Base-by-base conservation (phyloP, 129 eudicot species). In the Pseudognaphalium luteoalbum region DNA sequence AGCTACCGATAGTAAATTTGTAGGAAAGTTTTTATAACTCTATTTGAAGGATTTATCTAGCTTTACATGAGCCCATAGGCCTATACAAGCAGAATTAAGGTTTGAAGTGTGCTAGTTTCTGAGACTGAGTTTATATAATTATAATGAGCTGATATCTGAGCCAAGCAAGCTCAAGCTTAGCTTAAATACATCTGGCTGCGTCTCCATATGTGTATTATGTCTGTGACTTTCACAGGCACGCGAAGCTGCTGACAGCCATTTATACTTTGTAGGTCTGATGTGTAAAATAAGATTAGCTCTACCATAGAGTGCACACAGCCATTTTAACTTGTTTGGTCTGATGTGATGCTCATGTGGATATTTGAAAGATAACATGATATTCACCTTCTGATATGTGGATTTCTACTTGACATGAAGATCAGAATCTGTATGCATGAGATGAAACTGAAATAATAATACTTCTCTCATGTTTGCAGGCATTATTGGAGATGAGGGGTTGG, bases 401-500 rank as follows among this genome's bases (percentile, higher is more conserved):
- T 57, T 57, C 62, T 57, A 20, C 62, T 21, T 20, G 62, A 57
- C 14, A 0, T 19, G 62, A 57, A 6, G 14, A 57, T 57, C 62
- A 57, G 62, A 57, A 57, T 57, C 0, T 57, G 62, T 9, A 8
- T 19, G 62, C 62, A n/a, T 57, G 62, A 57, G 22, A 30, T 28
- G 54, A 72, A 52, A 21, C 47, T 76, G 61, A 62, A 39, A 41
- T 29, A 14, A 44, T 77, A 51, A 3, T 57, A 67, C 8, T 35
- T 35, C 47, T 72, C 5, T 37, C 60, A 32, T 50, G 42, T 66
- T 84, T 82, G 67, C 90, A 94, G 97, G 96, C 90, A 57, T 83
- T 94, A 88, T 73, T 89, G 83, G 91, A 87, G 86, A 91, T 91
- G 98, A 91, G 81, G 74, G 76, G 65, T 76, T 90, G 90, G 98